Evolutionary conservation across 2,329 filamentous ascomycete species (phyloP).

Genomic region (Cordyceps cateniannulata): DNA sequence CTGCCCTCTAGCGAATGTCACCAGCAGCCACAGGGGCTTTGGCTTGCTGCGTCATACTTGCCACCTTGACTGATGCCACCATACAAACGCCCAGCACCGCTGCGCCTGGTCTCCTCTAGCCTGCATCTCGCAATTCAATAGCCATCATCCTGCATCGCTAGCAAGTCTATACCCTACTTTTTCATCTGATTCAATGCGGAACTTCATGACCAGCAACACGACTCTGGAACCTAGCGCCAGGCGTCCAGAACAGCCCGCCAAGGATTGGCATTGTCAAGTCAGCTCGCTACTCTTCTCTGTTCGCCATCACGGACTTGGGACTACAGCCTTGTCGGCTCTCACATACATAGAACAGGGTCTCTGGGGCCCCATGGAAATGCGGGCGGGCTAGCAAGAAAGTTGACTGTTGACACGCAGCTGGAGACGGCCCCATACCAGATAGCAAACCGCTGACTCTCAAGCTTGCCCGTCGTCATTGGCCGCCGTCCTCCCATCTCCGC

Average conservation of each 20-base stretch:
- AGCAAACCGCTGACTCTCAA: neutral
- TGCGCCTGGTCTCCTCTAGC: neutral
- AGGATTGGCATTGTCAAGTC: neutral
- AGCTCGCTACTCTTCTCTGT: neutral
- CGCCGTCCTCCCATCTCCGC: neutral
- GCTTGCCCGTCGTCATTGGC: neutral
- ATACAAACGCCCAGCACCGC: neutral
- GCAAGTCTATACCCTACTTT: neutral
- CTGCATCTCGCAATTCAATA: neutral
- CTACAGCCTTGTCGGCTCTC: neutral
- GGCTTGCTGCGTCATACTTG: neutral
- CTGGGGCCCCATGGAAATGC: neutral
- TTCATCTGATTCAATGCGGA: neutral
- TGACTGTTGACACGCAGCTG: neutral
- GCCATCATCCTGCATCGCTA: neutral
- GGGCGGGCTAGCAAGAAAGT: neutral
- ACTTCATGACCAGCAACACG: neutral
- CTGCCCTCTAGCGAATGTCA: neutral
- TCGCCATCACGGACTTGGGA: neutral
- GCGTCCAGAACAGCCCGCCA: neutral
- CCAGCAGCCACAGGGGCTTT: conserved; percentile 1
- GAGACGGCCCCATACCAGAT: too few relatives aligned
- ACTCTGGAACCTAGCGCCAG: neutral
- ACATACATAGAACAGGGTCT: neutral
- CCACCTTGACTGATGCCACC: neutral